Evolutionary conservation across 1,139 yeast genomes (phyloP), one percentile per base, ranked within the genome.

Genomic region (Yamadazyma songkhlaensis): DNA sequence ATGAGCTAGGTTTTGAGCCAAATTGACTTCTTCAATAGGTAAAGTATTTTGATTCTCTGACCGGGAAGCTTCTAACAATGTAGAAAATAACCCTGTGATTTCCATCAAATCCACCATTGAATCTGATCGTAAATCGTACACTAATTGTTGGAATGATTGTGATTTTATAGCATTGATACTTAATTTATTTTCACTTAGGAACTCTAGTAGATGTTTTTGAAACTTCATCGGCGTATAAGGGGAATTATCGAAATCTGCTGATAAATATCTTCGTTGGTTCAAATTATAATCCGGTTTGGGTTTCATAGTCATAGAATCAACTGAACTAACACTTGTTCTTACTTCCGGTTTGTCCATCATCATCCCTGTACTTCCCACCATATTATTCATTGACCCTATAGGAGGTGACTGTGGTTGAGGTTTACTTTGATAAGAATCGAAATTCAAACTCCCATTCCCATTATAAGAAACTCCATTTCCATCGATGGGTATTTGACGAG

Each of bases 71-170:
- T 74, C 78, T 35, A 75, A 48, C 36, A 75, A 55, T 0, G 78
- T 64, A 22, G 68, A 54, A 50, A 74, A 76, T 35, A 75, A 54
- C 11, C 59, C 59, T 6, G 76, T 67, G 46, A 77, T 55, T 41
- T 75, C 81, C 36, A 62, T 51, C 44, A 77, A 54, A 45, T 76
- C 82, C 1, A 56, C 45, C 6, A 77, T 57, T 1, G 77, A 67
- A 32, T 71, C 76, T 0, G 78, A 69, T 39, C 74, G 59, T 42
- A 77, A 60, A 36, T 77, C 77, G 45, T 67, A 70, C 8, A 77
- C 57, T 30, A 77, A 53, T 47, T 76, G 81, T 46, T 73, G 75
- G 51, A 77, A 77, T 2, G 78, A 64, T n/a, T 61, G 69, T 25
- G 78, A 68, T 51, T 71, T 71, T 24, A 75, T 68, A 5, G 72